Conservation (phyloP, 2,329 filamentous ascomycete species). For the Phyllosticta ampelicida region DNA sequence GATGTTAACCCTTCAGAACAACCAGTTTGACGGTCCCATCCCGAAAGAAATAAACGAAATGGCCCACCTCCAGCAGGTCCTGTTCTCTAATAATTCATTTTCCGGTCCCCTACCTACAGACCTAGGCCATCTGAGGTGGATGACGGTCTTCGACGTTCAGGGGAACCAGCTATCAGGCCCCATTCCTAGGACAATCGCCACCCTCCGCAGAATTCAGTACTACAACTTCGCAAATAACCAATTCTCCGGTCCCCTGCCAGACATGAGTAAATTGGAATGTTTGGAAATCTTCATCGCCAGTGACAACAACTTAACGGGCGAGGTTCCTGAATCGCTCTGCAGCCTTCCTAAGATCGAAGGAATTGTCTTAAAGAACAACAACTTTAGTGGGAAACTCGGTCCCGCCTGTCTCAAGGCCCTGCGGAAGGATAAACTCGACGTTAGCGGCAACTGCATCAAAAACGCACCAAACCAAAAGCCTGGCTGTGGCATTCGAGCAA, state of each 20-base stretch:
- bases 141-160: neutral
- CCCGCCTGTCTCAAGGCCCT: neutral
- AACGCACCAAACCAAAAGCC: neutral
- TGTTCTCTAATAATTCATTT: neutral
- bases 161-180: neutral
- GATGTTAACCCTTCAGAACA: neutral
- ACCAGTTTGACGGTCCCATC: neutral
- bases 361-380: neutral
- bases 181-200: neutral
- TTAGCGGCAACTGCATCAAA: neutral
- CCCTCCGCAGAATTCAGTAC: neutral
- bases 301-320: neutral
- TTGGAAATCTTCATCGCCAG: neutral
- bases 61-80: neutral
- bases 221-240: neutral
- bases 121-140: neutral
- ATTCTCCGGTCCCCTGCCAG: neutral
- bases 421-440: neutral
- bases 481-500: neutral
- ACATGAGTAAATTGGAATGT: neutral
- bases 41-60: neutral
- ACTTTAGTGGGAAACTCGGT: neutral
- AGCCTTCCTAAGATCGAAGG: neutral
- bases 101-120: neutral
- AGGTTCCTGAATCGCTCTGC: neutral